phyloP scores from a whole-genome alignment of 768 basidiomycete species.

The Xerocomellus intermedius region DNA sequence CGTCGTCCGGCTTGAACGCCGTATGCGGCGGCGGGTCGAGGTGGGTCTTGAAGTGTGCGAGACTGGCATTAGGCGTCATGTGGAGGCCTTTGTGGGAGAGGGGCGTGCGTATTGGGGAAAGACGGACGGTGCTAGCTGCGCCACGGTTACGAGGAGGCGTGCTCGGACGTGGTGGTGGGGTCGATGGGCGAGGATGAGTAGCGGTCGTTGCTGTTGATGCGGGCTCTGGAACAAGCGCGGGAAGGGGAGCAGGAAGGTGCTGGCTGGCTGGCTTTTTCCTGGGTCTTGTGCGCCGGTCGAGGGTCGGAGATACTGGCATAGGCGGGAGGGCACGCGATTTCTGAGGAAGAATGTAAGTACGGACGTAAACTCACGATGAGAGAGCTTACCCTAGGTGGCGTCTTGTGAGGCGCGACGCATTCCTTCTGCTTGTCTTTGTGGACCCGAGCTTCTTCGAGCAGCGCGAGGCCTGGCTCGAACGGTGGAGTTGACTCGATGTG shows the following conservation, averaged over 20 bases:
- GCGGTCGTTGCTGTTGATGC: conserved; percentile 10
- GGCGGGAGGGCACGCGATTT: conserved; percentile 39
- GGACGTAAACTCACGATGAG: not conserved
- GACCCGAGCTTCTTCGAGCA: conserved; percentile 8
- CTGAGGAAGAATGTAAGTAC: conserved; percentile 21
- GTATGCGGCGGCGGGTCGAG: conserved; percentile 59
- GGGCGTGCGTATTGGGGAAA: conserved; percentile 65
- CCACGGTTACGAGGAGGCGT: conserved; percentile 37
- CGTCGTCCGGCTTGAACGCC: conserved; percentile 24
- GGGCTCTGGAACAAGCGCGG: conserved; percentile 29
- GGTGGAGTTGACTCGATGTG: conserved; percentile 20
- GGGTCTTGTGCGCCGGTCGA: conserved; percentile 33
- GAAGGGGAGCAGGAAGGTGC: conserved; percentile 18
- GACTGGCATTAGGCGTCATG: conserved; percentile 65
- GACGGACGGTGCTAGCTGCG: conserved; percentile 33
- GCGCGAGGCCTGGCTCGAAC: conserved; percentile 6
- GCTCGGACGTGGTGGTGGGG: conserved; percentile 40
- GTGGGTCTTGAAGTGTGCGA: conserved; percentile 67
- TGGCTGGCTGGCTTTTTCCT: conserved; percentile 21
- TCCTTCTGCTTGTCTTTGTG: conserved; percentile 21
- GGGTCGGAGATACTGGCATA: conserved; percentile 48
- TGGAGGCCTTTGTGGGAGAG: conserved; percentile 66
- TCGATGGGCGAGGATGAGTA: conserved; percentile 19
- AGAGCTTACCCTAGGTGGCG: conserved; percentile 28
- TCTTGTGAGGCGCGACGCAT: conserved; percentile 15